Conservation (phyloP, 2,329 filamentous ascomycete species). For the Fusarium metavorans region DNA sequence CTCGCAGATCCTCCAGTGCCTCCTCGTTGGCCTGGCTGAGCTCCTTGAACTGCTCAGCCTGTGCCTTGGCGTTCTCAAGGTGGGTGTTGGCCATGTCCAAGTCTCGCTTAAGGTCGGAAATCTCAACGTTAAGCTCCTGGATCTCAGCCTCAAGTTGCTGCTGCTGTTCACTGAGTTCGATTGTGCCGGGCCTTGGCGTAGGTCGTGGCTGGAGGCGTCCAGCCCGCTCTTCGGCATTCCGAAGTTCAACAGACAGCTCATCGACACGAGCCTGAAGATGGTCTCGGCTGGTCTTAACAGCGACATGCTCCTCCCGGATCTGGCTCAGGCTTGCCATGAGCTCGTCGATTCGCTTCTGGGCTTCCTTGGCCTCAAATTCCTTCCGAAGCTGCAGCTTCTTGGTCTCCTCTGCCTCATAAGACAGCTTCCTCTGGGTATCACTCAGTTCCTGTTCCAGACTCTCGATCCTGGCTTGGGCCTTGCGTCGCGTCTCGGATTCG, state of each 20-base stretch:
- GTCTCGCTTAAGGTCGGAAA: constrained; percentile 88
- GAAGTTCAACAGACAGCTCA: constrained; percentile 88
- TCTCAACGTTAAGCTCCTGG: constrained; percentile 85
- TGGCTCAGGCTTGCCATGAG: constrained; percentile 83
- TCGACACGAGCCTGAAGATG: constrained; percentile 90
- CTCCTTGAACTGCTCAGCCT: constrained; percentile 88
- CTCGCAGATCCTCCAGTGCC: constrained; percentile 81
- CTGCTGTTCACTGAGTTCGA: constrained; percentile 58
- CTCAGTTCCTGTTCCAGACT: constrained; percentile 82
- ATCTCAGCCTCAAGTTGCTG: constrained; percentile 69
- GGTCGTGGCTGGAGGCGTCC: constrained; percentile 85
- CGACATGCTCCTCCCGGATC: constrained; percentile 86
- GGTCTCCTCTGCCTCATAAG: constrained; percentile 83
- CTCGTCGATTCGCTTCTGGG: constrained; percentile 92
- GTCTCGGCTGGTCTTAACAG: constrained; percentile 87
- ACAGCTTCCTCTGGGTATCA: constrained; percentile 83
- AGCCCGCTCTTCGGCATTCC: constrained; percentile 88
- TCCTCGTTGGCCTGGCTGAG: constrained; percentile 92
- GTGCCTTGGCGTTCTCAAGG: constrained; percentile 82
- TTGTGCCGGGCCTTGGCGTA: constrained; percentile 68
- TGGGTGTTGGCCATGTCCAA: constrained; percentile 85
- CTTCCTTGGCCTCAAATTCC: constrained; percentile 90
- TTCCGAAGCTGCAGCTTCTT: constrained; percentile 87
- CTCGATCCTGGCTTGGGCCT: constrained; percentile 83
- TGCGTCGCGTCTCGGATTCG: constrained; percentile 84